Percentiles rank a stretch among this genome's conserved stretches.
Conservation (phyloP, 257 asterid genomes). For the Phtheirospermum japonicum region DNA sequence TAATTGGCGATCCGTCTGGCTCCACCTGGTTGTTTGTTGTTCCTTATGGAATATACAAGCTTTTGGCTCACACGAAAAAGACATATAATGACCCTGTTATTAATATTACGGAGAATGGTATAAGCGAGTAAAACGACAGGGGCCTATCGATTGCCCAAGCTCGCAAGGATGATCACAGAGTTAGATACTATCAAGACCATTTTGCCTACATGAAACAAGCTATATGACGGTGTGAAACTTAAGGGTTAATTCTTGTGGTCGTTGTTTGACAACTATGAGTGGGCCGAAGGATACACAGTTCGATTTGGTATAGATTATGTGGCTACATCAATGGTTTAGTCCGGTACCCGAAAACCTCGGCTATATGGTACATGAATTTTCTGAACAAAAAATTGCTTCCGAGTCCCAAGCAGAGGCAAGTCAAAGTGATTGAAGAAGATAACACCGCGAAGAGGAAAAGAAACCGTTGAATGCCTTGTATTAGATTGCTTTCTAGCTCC, state of each 20-base stretch:
- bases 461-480: no score
- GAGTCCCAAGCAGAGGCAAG: no score
- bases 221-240: background rate
- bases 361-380: no score
- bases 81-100: conserved; percentile 28
- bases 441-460: background rate
- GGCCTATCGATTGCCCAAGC: no score
- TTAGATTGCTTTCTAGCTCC: no score
- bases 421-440: conserved; percentile 7
- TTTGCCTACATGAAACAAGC: conserved; percentile 21
- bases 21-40: conserved; percentile 31
- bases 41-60: conserved; percentile 28
- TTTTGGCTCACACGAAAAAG: conserved; percentile 4
- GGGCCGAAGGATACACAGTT: no score
- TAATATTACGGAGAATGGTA: conserved; percentile 36
- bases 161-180: no score
- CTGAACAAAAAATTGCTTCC: no score
- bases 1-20: conserved; percentile 21
- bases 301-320: conserved; percentile 22
- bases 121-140: conserved; percentile 19
- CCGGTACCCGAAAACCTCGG: no score
- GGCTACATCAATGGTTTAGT: no score
- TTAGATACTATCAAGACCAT: conserved; percentile 25
- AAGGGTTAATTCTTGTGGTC: conserved; percentile 19
- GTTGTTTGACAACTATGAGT: conserved; percentile 24